These are phyloP conservation scores for Cladosporium sp. DNA, from an alignment of 2,329 filamentous ascomycete species.

Conservation along the genomic window DNA sequence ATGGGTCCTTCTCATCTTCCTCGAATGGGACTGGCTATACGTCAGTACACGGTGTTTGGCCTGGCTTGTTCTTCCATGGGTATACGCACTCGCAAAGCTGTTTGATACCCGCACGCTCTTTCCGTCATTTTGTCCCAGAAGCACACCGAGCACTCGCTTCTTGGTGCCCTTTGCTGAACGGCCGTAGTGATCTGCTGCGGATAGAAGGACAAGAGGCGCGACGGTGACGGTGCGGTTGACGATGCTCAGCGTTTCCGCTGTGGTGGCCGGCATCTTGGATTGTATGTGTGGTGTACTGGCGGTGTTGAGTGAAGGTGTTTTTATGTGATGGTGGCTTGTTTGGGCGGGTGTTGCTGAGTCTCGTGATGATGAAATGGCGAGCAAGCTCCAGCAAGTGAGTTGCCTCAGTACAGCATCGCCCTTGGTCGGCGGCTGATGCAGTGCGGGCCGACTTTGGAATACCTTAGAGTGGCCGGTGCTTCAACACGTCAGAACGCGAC, in stretches of 20 bases:
- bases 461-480: constrained; percentile 14
- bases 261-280: constrained; percentile 84
- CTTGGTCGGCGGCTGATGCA: constrained; percentile 12
- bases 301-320: background rate
- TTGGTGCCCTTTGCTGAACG: constrained; percentile 86
- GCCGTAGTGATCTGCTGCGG: constrained; percentile 97
- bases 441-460: constrained; percentile 1
- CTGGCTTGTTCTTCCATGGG: background rate
- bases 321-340: background rate
- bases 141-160: constrained; percentile 87
- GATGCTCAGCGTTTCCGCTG: constrained; percentile 92
- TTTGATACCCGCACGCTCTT: constrained; percentile 97
- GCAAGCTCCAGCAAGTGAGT: constrained; percentile 6
- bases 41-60: constrained; percentile 13
- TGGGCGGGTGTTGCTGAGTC: constrained; percentile 7
- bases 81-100: constrained; percentile 84
- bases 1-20: constrained; percentile 97
- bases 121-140: constrained; percentile 93
- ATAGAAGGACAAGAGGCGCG: constrained; percentile 95
- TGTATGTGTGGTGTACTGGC: background rate
- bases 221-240: constrained; percentile 95
- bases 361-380: constrained; percentile 22
- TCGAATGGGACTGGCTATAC: constrained; percentile 80
- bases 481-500: constrained; percentile 4
- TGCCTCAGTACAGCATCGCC: constrained; percentile 5